phyloP scores from a whole-genome alignment of 2,329 filamentous ascomycete genomes.

The Fusarium avenaceum region DNA sequence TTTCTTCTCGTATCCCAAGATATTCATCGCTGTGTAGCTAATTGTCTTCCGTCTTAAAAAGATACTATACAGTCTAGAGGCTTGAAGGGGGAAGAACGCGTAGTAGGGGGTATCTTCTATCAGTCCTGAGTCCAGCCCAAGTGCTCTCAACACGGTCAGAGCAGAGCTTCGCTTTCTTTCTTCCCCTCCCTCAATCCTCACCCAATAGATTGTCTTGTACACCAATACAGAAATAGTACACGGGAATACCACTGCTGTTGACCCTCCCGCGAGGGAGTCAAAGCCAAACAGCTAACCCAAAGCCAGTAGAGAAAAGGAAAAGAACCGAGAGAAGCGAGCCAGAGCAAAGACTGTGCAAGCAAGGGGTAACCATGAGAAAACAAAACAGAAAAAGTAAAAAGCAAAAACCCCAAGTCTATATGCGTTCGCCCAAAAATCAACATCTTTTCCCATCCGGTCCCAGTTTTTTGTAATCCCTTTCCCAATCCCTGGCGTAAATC shows the following conservation, averaged over 20 bases:
- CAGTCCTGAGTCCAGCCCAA: slow-evolving; percentile 53
- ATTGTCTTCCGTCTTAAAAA: slow-evolving; percentile 41
- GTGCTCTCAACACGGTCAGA: slow-evolving; percentile 44
- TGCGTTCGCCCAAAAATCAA: slow-evolving; percentile 45
- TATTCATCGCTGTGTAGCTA: slow-evolving; percentile 48
- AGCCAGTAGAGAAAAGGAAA: slow-evolving; percentile 29
- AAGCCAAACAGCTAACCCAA: slow-evolving; percentile 27
- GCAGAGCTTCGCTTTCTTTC: slow-evolving; percentile 36
- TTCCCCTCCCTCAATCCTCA: slow-evolving; percentile 37
- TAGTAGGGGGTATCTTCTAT: slow-evolving; percentile 52
- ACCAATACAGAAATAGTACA: slow-evolving; percentile 48
- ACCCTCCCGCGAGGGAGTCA: slow-evolving; percentile 41
- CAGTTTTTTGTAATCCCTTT: slow-evolving; percentile 47
- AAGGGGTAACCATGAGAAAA: slow-evolving; percentile 34
- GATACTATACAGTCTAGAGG: slow-evolving; percentile 50
- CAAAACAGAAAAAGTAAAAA: slow-evolving; percentile 23
- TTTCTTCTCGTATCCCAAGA: slow-evolving; percentile 32
- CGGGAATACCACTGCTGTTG: slow-evolving; percentile 38
- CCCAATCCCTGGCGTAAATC: slow-evolving; percentile 38
- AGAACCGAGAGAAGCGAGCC: slow-evolving; percentile 35
- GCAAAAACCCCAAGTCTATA: slow-evolving; percentile 49
- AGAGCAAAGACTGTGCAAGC: slow-evolving; percentile 35
- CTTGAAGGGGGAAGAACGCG: slow-evolving; percentile 42
- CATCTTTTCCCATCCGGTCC: slow-evolving; percentile 48
- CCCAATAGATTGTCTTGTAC: slow-evolving; percentile 48